phyloP scores from a whole-genome alignment of 1,284 basidiomycete species.

The Xanthoconium separans region DNA sequence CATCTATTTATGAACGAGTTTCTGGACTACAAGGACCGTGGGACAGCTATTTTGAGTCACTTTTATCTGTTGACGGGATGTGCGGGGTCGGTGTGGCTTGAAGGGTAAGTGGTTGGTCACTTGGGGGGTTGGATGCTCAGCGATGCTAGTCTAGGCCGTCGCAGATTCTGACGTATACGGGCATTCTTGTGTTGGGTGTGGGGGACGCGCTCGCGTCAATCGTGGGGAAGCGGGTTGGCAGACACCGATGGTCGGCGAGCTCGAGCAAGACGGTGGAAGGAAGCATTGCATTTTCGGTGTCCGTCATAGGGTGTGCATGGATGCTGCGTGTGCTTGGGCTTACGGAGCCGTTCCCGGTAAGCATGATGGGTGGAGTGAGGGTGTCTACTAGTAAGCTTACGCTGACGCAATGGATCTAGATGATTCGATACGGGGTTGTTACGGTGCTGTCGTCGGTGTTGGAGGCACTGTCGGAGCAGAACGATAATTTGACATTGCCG shows the following conservation, averaged over 20 bases:
- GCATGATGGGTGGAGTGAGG: slow-evolving; percentile 31
- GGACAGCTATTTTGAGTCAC: slow-evolving; percentile 95
- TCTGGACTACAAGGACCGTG: slow-evolving; percentile 91
- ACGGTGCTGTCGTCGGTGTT: slow-evolving; percentile 67
- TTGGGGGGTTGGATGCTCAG: slow-evolving; percentile 5
- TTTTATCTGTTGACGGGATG: slow-evolving; percentile 97
- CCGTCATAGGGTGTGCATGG: slow-evolving; percentile 71
- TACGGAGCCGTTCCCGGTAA: slow-evolving; percentile 72
- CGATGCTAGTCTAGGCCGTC: slow-evolving; percentile 50
- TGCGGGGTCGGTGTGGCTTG: slow-evolving; percentile 92
- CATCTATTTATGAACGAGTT: slow-evolving; percentile 99
- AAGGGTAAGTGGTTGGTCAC: slow-evolving; percentile 61
- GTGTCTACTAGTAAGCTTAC: background rate
- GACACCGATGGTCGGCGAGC: slow-evolving; percentile 78
- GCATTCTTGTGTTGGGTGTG: slow-evolving; percentile 86
- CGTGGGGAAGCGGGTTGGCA: slow-evolving; percentile 83
- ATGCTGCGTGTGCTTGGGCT: slow-evolving; percentile 69
- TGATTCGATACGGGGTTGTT: slow-evolving; percentile 54
- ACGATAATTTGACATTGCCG: slow-evolving; percentile 91
- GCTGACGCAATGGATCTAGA: slow-evolving; percentile 38
- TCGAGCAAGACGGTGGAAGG: slow-evolving; percentile 93
- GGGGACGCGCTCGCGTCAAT: slow-evolving; percentile 96
- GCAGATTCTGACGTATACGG: slow-evolving; percentile 80
- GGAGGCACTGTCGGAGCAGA: slow-evolving; percentile 89
- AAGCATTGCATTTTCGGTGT: slow-evolving; percentile 76